Evolutionary conservation across 768 basidiomycete species (phyloP).

Genomic region (Pleurotus salmoneostramineus): DNA sequence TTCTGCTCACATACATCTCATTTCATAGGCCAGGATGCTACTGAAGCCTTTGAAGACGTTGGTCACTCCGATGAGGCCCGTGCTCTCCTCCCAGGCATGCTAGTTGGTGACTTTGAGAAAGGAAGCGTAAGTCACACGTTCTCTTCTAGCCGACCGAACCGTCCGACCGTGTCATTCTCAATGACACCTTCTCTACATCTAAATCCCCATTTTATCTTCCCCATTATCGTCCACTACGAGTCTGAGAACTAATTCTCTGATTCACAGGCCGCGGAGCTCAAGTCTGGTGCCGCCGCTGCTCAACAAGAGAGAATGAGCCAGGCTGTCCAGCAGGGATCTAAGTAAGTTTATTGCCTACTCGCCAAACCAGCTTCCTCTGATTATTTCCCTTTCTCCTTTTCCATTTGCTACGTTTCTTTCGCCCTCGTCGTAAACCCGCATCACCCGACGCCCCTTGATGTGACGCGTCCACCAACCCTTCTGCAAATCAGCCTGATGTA

Average conservation of each 20-base stretch:
- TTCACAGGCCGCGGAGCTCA: constrained; percentile 46
- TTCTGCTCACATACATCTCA: neutral
- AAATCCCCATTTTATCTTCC: neutral
- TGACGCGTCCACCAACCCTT: neutral
- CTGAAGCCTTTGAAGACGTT: constrained; percentile 98
- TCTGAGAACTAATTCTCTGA: neutral
- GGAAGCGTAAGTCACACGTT: constrained; percentile 44
- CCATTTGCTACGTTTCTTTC: constrained; percentile 8
- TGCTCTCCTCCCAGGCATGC: constrained; percentile 71
- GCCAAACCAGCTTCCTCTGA: neutral
- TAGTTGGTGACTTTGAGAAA: constrained; percentile 80
- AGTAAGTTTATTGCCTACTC: constrained; percentile 34
- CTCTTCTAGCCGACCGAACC: constrained; percentile 7
- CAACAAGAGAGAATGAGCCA: constrained; percentile 37
- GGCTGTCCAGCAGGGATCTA: constrained; percentile 66
- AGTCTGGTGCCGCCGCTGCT: constrained; percentile 44
- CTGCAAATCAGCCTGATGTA: constrained; percentile 62
- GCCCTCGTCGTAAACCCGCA: constrained; percentile 6
- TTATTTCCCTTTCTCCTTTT: neutral
- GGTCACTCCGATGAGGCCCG: constrained; percentile 99
- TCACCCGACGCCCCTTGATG: neutral
- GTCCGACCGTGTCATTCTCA: neutral
- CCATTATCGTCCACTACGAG: neutral
- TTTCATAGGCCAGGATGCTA: constrained; percentile 82
- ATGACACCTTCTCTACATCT: constrained; percentile 7